These are phyloP conservation scores for Irpex sp. DNA, from an alignment of 1,284 basidiomycete genomes.

Conservation along the genomic window DNA sequence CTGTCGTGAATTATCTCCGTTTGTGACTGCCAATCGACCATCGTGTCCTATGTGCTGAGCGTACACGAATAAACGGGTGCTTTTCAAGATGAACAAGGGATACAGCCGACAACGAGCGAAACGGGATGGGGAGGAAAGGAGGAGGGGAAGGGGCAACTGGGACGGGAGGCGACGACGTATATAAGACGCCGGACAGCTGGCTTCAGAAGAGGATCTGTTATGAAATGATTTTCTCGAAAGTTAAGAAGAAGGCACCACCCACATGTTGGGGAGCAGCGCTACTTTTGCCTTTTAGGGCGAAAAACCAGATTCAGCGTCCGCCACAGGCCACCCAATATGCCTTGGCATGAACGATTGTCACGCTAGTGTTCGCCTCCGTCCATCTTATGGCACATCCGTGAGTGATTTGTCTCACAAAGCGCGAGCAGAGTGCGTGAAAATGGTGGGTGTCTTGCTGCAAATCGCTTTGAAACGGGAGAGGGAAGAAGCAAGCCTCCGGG, in stretches of 20 bases:
- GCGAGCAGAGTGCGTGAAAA: neutral
- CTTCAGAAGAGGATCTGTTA: neutral
- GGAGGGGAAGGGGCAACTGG: conserved; percentile 6
- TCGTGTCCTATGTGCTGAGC: conserved; percentile 9
- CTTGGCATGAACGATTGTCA: neutral
- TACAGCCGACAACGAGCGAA: conserved; percentile 5
- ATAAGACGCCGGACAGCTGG: neutral
- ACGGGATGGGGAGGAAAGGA: conserved; percentile 10
- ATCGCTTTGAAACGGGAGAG: neutral
- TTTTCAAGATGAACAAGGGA: conserved; percentile 1
- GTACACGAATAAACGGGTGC: neutral
- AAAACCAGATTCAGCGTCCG: neutral
- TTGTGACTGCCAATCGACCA: conserved; percentile 43
- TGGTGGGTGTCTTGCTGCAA: neutral
- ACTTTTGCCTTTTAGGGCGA: neutral
- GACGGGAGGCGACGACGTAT: neutral
- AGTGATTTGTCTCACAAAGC: neutral
- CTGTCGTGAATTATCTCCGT: conserved; percentile 46
- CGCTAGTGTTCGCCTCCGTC: neutral
- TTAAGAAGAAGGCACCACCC: neutral
- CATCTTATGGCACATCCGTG: neutral
- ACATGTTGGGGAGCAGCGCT: neutral
- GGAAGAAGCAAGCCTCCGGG: neutral
- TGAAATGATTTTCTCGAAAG: neutral
- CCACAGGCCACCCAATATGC: neutral